Evolutionary conservation across 208 protist species (phyloP), one percentile per base, ranked within the genome.

Genomic region (Acanthamoeba lenticulata): DNA sequence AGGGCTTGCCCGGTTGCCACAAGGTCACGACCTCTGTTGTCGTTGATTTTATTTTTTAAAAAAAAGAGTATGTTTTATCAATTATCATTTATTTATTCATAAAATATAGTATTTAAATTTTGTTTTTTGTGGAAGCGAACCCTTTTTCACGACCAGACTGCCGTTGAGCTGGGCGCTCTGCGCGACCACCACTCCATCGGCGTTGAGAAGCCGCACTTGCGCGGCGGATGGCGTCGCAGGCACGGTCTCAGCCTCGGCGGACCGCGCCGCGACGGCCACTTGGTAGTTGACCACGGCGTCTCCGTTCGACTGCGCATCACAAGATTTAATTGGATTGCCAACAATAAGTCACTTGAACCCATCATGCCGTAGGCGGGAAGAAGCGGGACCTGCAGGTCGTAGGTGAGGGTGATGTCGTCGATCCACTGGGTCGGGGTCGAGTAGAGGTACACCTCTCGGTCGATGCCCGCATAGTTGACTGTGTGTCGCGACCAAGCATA

Each of bases 401-500:
- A 81, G 72, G 4, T 81, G 38, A 81, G 72, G 24, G 72, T 81
- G 72, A 81, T 81, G 72, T 81, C 72, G 27, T 81, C 72, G 21
- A 81, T 81, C 72, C 72, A 81, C 21, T 81, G 72, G 27, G 1
- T 81, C 11, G 72, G 72, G 0, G 72, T 81, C n/a, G 72, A 47
- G 72, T 81, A 81, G 36, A 81, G 72, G n/a, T 81, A 81, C 17
- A 81, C 72, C 38, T 81, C 72, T 32, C 72, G 72, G 21, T 81
- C 72, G 72, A 81, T 81, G 72, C 72, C 72, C 9, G 72, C 72
- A 45, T 81, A 81, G 21, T 81, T 81, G 40, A 34, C 72, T 81
- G 72, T 24, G 1, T 38, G 17, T 5, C 19, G 2, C 40, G 38
- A 21, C 32, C 24, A 17, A 13, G 34, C 65, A 38, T 34, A 34